Base-by-base conservation (phyloP, 1,139 yeast species). In the Hyphopichia buzzinii region DNA sequence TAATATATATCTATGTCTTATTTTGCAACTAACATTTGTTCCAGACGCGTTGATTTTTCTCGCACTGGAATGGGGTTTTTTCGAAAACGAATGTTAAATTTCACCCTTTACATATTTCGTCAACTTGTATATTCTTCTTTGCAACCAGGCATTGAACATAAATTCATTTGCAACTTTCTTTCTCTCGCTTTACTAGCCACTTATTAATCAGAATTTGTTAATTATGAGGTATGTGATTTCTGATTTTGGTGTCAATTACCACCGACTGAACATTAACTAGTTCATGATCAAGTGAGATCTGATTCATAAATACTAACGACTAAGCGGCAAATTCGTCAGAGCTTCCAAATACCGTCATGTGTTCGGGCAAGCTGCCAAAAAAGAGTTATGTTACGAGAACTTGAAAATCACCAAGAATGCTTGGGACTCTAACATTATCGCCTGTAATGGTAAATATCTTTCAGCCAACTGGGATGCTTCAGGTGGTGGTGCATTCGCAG, bases 401-500 rank as follows among this genome's bases (percentile, higher is more conserved):
- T 71, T 92, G 48, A 81, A 78, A 51, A 77, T 83, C 39, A 86
- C 95, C 49, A 81, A 86, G 57, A 90, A 89, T 52, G 98, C 97
- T 1, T 92, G 96, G 88, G 98, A 92, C 59, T 87, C 96, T 34
- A 90, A 90, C 58, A 73, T 92, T 47, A 76, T 90, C 48, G 81
- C 86, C 35, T 42, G 61, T 44, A 92, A 92, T 57, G 94, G 96
- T 24, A 83, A 84, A 59, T 92, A 79, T 54, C 64, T 92, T 28
- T 75, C 96, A 0, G 85, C 88, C 43, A 89, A 88, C 59, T 89
- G 96, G 96, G 89, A 87, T 43, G 74, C 97, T 15, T 84, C 95
- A 6, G 97, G 97, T 30, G 97, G 97, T 43, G 98, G 98, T 37
- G 94, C 97, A 0, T 90, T 92, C 69, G 96, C 96, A 1, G 84